Percentiles rank a stretch among this genome's conserved stretches.
Conservation (phyloP, 2,329 filamentous ascomycete species). For the Scedosporium apiospermum region DNA sequence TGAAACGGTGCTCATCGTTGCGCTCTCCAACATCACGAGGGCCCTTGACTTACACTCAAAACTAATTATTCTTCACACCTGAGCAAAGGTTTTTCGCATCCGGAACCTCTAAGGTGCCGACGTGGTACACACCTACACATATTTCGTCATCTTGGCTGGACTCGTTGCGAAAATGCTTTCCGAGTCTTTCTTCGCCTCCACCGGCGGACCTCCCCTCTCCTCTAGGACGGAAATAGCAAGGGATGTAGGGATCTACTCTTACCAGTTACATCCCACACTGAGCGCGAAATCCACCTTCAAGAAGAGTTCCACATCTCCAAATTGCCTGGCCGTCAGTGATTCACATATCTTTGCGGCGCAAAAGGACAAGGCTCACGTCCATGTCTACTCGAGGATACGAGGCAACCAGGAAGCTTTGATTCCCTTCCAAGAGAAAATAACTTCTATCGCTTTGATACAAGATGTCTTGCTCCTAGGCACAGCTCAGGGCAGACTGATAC, state of each 20-base stretch:
- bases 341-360: conserved; percentile 89
- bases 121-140: too few relatives aligned
- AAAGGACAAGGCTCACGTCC: conserved; percentile 80
- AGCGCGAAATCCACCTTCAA: conserved; percentile 75
- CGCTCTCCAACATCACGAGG: too few relatives aligned
- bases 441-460: conserved; percentile 62
- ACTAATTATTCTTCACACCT: too few relatives aligned
- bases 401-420: conserved; percentile 83
- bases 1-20: too few relatives aligned
- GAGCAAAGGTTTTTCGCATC: not conserved
- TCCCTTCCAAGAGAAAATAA: conserved; percentile 79
- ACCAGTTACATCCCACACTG: conserved; percentile 70
- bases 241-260: conserved; percentile 80
- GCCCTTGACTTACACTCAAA: too few relatives aligned
- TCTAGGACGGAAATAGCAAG: conserved; percentile 57
- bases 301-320: conserved; percentile 74
- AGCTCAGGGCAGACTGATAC: conserved; percentile 71
- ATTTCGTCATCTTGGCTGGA: not conserved
- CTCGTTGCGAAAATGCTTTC: conserved; percentile 38
- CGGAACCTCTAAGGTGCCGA: too few relatives aligned
- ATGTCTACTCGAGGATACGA: conserved; percentile 79
- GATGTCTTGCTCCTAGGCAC: conserved; percentile 74
- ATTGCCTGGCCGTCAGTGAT: conserved; percentile 69
- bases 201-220: conserved; percentile 46
- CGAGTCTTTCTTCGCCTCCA: conserved; percentile 50